Percentiles rank a stretch among this genome's conserved stretches.
phyloP scores from a whole-genome alignment of 1,284 basidiomycete species.

The Cryptococcus sp. region DNA sequence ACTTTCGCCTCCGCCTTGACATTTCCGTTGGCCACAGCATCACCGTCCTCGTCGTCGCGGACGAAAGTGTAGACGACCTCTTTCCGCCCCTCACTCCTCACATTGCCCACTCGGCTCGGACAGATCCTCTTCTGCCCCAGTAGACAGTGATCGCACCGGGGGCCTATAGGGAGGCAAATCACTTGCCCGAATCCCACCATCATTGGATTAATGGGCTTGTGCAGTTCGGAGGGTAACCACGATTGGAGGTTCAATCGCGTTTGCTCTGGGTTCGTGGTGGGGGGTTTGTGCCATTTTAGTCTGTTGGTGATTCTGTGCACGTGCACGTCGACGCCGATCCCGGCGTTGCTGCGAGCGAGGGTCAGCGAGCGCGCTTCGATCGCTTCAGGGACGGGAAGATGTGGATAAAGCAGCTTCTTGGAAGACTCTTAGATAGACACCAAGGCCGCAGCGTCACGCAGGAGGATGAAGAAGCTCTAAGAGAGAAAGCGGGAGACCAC shows the following conservation, averaged over 20 bases:
- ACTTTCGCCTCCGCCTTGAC: constrained; percentile 27
- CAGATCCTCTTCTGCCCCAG: constrained; percentile 52
- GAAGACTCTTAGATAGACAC: neutral
- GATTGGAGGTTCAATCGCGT: constrained; percentile 85
- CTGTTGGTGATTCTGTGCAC: constrained; percentile 94
- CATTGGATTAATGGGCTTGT: constrained; percentile 80
- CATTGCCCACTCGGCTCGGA: constrained; percentile 47
- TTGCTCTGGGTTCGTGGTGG: constrained; percentile 82
- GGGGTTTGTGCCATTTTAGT: constrained; percentile 82
- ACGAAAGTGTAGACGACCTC: constrained; percentile 56
- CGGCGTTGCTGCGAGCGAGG: constrained; percentile 66
- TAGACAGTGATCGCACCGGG: constrained; percentile 76
- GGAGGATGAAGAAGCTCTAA: neutral
- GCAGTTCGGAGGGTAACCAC: constrained; percentile 80
- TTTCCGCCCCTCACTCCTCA: constrained; percentile 45
- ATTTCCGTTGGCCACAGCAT: neutral
- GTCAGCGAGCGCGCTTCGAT: neutral
- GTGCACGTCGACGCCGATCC: constrained; percentile 95
- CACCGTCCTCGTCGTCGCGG: constrained; percentile 61
- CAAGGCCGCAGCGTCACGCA: too few species aligned
- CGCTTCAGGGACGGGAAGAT: constrained; percentile 3
- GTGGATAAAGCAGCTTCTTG: too few species aligned
- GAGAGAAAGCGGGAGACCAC: constrained; percentile 31
- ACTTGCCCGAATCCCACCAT: constrained; percentile 88
- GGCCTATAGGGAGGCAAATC: constrained; percentile 79